Evolutionary conservation across 208 protist genomes (phyloP).

Genomic region (Acanthamoeba healyi): DNA sequence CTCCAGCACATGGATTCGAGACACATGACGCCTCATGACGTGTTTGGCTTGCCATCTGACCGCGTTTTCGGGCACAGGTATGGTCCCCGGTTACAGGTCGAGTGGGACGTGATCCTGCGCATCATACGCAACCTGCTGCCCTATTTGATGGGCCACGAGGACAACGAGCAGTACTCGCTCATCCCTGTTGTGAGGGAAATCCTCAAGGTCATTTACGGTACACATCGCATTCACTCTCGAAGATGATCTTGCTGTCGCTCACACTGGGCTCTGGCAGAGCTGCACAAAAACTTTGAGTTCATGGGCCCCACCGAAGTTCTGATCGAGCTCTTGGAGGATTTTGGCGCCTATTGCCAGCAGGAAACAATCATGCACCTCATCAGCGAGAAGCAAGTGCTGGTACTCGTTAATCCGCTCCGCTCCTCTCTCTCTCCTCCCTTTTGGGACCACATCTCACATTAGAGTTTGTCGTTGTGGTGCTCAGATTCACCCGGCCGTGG

Average conservation of each 20-base stretch:
- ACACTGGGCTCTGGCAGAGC: too few relatives aligned
- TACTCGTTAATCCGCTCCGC: not conserved
- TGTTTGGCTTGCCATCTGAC: too few relatives aligned
- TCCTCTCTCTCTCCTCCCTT: not conserved
- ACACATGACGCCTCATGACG: too few relatives aligned
- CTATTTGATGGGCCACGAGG: conserved; percentile 36
- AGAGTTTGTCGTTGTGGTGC: not conserved
- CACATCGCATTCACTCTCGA: not conserved
- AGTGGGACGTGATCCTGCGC: conserved; percentile 79
- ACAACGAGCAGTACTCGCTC: conserved; percentile 61
- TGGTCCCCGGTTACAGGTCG: conserved; percentile 62
- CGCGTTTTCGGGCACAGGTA: not conserved
- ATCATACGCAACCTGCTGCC: conserved; percentile 68
- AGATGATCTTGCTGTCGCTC: not conserved
- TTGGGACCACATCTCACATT: not conserved
- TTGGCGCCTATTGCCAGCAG: conserved; percentile 26
- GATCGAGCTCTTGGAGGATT: conserved; percentile 56
- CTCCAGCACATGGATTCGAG: too few relatives aligned
- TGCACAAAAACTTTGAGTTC: conserved; percentile 28
- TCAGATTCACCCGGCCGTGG: conserved; percentile 51
- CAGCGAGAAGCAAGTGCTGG: conserved; percentile 10
- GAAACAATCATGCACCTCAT: conserved; percentile 29
- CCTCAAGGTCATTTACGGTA: conserved; percentile 46
- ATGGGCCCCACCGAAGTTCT: conserved; percentile 20
- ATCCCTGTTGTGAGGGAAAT: conserved; percentile 37